Percentiles rank a stretch among this genome's conserved stretches.
Evolutionary conservation across 805 yeast species (phyloP).

Genomic region (Teunomyces panamensis): DNA sequence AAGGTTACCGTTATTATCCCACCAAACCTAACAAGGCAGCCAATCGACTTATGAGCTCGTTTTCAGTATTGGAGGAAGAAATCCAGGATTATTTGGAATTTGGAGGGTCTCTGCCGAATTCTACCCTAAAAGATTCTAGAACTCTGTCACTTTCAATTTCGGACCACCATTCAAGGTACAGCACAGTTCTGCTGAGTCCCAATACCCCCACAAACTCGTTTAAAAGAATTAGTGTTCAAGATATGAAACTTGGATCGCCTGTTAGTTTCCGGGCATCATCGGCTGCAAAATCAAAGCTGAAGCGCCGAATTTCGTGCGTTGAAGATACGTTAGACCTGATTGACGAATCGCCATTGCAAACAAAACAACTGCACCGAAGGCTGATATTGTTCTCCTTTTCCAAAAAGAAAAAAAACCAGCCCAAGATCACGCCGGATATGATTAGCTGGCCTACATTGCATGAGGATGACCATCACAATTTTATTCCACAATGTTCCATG

Average conservation of each 20-base stretch:
- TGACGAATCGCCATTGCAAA: not conserved
- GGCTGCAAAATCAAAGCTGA: conserved; percentile 1
- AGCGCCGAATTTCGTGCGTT: not conserved
- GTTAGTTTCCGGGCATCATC: not conserved
- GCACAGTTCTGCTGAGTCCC: not conserved
- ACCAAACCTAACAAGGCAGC: not conserved
- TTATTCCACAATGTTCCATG: not conserved
- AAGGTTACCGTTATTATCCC: not conserved
- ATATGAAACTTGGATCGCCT: not conserved
- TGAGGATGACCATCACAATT: not conserved
- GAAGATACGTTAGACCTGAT: conserved; percentile 1
- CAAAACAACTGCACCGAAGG: not conserved
- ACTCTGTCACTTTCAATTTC: not conserved
- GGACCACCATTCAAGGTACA: not conserved
- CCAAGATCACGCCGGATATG: not conserved
- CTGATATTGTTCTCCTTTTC: not conserved
- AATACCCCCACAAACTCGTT: not conserved
- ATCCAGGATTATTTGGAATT: not conserved
- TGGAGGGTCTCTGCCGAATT: not conserved
- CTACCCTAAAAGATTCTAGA: not conserved
- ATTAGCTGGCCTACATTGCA: not conserved
- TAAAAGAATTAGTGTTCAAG: not conserved
- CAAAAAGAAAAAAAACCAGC: not conserved
- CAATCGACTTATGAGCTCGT: not conserved
- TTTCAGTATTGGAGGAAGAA: not conserved